These are phyloP conservation scores for Tricholoma flavovirens DNA, from an alignment of 768 basidiomycete genomes.

Conservation along the genomic window DNA sequence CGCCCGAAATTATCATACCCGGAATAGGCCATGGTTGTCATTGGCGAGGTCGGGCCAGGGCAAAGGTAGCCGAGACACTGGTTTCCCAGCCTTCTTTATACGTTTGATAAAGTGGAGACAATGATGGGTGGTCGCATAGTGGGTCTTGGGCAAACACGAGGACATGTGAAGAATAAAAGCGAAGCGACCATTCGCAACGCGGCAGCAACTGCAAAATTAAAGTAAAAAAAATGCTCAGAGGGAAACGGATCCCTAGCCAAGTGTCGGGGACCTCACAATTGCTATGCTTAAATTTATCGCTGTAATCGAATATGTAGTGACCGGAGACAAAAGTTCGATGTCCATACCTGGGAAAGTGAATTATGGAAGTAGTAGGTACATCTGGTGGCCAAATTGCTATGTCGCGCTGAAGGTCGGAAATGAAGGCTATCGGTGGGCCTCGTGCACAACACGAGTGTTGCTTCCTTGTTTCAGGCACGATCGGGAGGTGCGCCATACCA, in stretches of 20 bases:
- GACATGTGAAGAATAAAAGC: slow-evolving; percentile 5
- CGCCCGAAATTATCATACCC: slow-evolving; percentile 22
- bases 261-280: background rate
- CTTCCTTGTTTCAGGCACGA: slow-evolving; percentile 6
- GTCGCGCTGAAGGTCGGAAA: slow-evolving; percentile 8
- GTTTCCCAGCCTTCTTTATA: slow-evolving; percentile 13
- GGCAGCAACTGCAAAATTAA: slow-evolving; percentile 8
- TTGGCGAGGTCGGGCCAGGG: background rate
- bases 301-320: background rate
- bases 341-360: background rate
- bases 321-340: background rate
- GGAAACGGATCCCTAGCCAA: background rate
- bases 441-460: slow-evolving; percentile 11
- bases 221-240: background rate
- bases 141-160: slow-evolving; percentile 14
- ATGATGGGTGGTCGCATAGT: slow-evolving; percentile 10
- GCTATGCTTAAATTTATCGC: background rate
- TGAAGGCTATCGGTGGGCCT: slow-evolving; percentile 10
- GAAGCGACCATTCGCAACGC: slow-evolving; percentile 5
- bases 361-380: background rate
- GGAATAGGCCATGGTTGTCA: slow-evolving; percentile 18
- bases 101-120: slow-evolving; percentile 7
- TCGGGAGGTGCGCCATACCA: background rate
- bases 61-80: slow-evolving; percentile 1
- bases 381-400: background rate